Base-by-base conservation (phyloP, 2,329 filamentous ascomycete genomes). In the Chaetomiaceae sp. region DNA sequence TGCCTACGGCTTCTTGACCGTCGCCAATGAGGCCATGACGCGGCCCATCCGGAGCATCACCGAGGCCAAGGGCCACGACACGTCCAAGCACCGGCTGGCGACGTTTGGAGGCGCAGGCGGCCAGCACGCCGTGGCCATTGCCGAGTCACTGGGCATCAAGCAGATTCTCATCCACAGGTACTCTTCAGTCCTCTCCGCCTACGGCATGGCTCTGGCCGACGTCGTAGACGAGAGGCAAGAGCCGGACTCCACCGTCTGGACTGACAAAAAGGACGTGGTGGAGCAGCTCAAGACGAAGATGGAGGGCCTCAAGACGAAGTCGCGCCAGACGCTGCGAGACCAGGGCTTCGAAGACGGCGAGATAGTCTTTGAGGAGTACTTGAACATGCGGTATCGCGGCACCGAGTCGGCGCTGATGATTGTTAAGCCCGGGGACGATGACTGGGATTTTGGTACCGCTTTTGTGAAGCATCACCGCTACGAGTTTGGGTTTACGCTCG, bases 341-440 rank as follows among this genome's bases (percentile, higher is more conserved):
- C 90, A 96, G 65, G 90, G 89, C 0, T 95, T 96, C 60, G 70
- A 75, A 1, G 78, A 86, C 35, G 68, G 77, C 5, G 80, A 87
- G 26, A 86, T 95, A 19, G 75, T 82, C 0, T 95, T 91, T 59
- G 89, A 95, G 62, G 86, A 95, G 61, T 96, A 95, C 60, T 78
- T 97, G 47, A 95, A 96, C 62, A 89, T 96, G 83, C 75, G 90
- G 47, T 95, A 95, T 60, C 79, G 88, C 29, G 89, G 89, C 10
- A 95, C 89, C 0, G 89, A 95, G 62, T 94, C 88, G 7, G 87
- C 89, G 1, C 74, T 95, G 34, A 96, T 95, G 89, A 80, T 95
- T 38, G 69, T 93, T 53, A 88, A 84, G 64, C 88, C 89, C 0
- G 75, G 66, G 2, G 67, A 74, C 30, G 76, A 81, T 19, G 77